Percentiles rank a stretch among this genome's conserved stretches.
These are phyloP conservation scores for Raphanus raphanistrum DNA, from an alignment of 345 rosid species.

Conservation along the genomic window DNA sequence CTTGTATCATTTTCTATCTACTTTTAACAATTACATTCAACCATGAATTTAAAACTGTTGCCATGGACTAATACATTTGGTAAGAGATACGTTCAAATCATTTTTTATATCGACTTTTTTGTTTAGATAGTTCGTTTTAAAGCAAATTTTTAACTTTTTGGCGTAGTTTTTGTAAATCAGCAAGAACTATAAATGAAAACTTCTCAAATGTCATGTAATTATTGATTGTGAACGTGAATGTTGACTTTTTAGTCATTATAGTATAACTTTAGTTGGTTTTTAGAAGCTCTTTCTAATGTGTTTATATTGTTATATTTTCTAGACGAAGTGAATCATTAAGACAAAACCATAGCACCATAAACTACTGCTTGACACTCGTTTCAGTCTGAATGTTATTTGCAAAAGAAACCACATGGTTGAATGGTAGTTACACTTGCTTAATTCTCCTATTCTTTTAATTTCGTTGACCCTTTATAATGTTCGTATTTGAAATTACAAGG, in stretches of 20 bases:
- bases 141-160: neutral
- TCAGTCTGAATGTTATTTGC: neutral
- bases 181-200: too few relatives aligned
- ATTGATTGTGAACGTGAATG: neutral
- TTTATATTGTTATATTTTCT: neutral
- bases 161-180: neutral
- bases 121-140: neutral
- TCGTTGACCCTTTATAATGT: neutral
- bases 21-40: neutral
- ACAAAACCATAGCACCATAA: neutral
- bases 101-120: neutral
- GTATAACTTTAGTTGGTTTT: neutral
- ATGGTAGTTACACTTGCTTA: neutral
- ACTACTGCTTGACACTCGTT: neutral
- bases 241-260: neutral
- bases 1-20: neutral
- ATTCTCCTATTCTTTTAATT: neutral
- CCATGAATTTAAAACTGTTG: neutral
- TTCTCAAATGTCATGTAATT: neutral
- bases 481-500: neutral
- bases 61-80: neutral
- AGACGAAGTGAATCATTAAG: neutral
- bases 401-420: neutral
- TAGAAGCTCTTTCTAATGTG: neutral
- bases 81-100: neutral